Conservation (phyloP, 148 eudicot species). For the Rhododendron ovatum region DNA sequence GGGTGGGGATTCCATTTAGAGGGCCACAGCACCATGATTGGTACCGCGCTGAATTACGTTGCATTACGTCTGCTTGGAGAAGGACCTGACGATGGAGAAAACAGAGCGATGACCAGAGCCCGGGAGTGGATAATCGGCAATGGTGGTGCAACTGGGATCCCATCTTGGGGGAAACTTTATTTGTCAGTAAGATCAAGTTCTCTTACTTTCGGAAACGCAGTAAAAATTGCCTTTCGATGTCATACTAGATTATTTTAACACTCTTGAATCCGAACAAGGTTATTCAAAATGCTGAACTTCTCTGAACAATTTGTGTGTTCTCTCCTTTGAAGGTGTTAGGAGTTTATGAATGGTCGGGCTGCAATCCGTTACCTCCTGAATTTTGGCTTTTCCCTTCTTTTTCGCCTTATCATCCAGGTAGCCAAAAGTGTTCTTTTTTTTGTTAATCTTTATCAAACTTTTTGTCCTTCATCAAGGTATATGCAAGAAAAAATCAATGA, state of each 20-base stretch:
- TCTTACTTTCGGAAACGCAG: no score
- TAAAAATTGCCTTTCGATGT: no score
- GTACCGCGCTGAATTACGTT: constrained; percentile 24
- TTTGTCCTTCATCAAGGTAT: no score
- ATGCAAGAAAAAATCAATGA: no score
- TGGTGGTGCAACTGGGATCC: constrained; percentile 30
- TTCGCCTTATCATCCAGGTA: constrained; percentile 35
- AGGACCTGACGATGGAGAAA: neutral
- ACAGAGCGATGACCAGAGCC: constrained; percentile 18
- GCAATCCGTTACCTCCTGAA: constrained; percentile 32
- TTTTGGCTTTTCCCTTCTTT: constrained; percentile 34
- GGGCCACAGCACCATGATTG: constrained; percentile 34
- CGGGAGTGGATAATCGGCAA: constrained; percentile 31
- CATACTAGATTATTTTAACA: no score
- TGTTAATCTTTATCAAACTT: no score
- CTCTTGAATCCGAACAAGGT: no score
- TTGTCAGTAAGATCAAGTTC: no score
- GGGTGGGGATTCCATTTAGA: constrained; percentile 33
- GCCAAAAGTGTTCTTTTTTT: neutral
- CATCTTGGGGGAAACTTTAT: constrained; percentile 25
- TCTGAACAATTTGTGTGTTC: neutral
- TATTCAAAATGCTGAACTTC: neutral
- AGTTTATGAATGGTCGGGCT: constrained; percentile 34
- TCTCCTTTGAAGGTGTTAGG: constrained; percentile 23
- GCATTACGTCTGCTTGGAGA: neutral